Evolutionary conservation across 2,329 filamentous ascomycete species (phyloP).

Genomic region (Cladobotryum mycophilum): DNA sequence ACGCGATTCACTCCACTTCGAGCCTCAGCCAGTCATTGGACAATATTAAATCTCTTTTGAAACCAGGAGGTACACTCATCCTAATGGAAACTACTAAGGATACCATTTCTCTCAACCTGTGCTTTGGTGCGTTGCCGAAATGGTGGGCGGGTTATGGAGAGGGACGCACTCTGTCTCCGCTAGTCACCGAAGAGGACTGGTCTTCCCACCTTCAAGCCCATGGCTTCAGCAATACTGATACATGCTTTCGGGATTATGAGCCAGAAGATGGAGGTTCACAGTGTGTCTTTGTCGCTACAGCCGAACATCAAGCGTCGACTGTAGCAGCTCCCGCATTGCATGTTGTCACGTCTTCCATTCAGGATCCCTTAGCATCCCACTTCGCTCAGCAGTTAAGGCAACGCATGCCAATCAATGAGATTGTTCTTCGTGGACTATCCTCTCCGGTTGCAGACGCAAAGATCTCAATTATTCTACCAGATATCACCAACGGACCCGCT

Average conservation of each 20-base stretch:
- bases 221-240: neutral
- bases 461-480: too few relatives aligned
- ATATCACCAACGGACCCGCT: too few relatives aligned
- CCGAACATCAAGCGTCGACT: neutral
- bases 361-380: too few relatives aligned
- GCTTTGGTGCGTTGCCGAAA: slow-evolving; percentile 1
- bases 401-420: too few relatives aligned
- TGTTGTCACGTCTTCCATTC: too few relatives aligned
- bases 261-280: slow-evolving; percentile 9
- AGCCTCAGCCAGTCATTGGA: slow-evolving; percentile 20
- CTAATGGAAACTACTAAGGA: slow-evolving; percentile 21
- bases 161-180: neutral
- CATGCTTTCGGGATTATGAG: slow-evolving; percentile 13
- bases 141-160: slow-evolving; percentile 7
- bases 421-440: too few relatives aligned
- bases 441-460: too few relatives aligned
- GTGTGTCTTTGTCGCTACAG: slow-evolving; percentile 2
- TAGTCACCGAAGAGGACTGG: slow-evolving; percentile 2
- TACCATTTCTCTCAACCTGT: slow-evolving; percentile 2
- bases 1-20: slow-evolving; percentile 26
- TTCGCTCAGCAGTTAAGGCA: too few relatives aligned
- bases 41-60: slow-evolving; percentile 21
- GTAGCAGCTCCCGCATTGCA: too few relatives aligned
- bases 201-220: neutral
- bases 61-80: slow-evolving; percentile 26